Evolutionary conservation across 2,329 filamentous ascomycete genomes (phyloP).

Genomic region (Nothophaeocryptopus gaeumannii): DNA sequence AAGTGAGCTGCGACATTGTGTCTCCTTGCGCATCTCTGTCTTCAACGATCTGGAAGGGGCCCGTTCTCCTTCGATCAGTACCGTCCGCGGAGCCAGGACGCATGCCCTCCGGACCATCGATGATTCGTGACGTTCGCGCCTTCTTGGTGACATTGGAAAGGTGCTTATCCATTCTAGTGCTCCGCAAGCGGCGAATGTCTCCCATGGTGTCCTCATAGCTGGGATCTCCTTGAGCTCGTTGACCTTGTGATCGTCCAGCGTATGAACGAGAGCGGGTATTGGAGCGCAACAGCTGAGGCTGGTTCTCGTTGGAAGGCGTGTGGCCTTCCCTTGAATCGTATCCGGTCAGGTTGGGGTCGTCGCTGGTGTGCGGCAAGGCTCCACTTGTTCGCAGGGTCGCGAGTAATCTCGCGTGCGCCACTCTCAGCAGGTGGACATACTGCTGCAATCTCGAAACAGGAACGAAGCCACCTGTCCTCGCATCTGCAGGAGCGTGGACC

Average conservation of each 20-base stretch:
- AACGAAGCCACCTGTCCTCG: constrained; percentile 63
- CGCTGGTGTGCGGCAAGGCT: constrained; percentile 68
- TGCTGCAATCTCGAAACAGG: constrained; percentile 84
- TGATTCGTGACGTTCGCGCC: constrained; percentile 84
- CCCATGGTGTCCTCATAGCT: constrained; percentile 95
- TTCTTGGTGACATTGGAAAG: constrained; percentile 90
- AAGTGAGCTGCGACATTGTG: constrained; percentile 70
- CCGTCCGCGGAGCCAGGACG: constrained; percentile 71
- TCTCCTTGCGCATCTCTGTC: constrained; percentile 69
- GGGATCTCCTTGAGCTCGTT: constrained; percentile 56
- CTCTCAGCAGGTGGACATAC: constrained; percentile 87
- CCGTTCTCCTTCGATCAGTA: constrained; percentile 31
- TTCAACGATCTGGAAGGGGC: constrained; percentile 72
- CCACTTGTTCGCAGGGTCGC: constrained; percentile 82
- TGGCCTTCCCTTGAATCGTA: constrained; percentile 67
- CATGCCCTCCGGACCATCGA: constrained; percentile 77
- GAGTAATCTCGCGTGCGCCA: constrained; percentile 83
- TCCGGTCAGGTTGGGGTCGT: constrained; percentile 66
- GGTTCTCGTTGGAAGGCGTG: constrained; percentile 45
- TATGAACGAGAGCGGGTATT: constrained; percentile 74
- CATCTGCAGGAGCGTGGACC: constrained; percentile 46
- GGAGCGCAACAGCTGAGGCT: constrained; percentile 57
- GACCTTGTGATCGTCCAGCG: constrained; percentile 57
- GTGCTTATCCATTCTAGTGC: constrained; percentile 90
- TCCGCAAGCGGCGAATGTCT: constrained; percentile 86